Conservation (phyloP, 2,329 filamentous ascomycete species). For the Sarocladium brachiariae region DNA sequence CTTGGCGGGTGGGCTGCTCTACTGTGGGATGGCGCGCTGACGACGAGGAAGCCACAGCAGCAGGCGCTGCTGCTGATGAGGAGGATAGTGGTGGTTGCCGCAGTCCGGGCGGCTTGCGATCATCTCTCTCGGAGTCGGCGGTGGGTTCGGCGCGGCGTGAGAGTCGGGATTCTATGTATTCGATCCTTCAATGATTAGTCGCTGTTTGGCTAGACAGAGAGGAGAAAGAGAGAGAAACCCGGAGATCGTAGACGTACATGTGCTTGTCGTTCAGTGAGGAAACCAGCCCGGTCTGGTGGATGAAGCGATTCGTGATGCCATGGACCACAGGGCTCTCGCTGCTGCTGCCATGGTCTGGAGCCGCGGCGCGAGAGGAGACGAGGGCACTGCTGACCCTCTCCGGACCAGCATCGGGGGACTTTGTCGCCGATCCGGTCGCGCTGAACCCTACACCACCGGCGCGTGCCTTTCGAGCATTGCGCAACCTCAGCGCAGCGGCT, state of each 20-base stretch:
- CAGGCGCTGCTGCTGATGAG: conserved; percentile 8
- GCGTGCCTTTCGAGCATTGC: conserved; percentile 39
- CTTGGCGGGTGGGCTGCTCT: conserved; percentile 50
- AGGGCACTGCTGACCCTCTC: conserved; percentile 22
- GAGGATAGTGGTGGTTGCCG: background rate
- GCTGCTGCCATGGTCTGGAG: conserved; percentile 23
- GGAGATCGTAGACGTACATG: conserved; percentile 53
- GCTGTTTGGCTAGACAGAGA: conserved; percentile 11
- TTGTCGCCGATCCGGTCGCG: conserved; percentile 14
- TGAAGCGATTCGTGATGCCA: conserved; percentile 49
- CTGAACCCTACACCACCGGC: conserved; percentile 51
- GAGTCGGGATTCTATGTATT: conserved; percentile 77
- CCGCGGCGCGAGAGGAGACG: conserved; percentile 10
- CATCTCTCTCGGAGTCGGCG: conserved; percentile 10
- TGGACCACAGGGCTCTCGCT: conserved; percentile 19
- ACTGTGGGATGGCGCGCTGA: background rate
- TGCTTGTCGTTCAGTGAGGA: conserved; percentile 63
- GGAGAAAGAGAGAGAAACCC: background rate
- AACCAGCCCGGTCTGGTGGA: conserved; percentile 62
- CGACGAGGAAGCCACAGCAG: background rate
- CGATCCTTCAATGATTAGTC: conserved; percentile 70
- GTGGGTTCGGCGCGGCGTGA: conserved; percentile 43
- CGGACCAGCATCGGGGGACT: conserved; percentile 13
- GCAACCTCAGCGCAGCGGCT: conserved; percentile 44
- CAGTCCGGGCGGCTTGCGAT: background rate